Conservation (phyloP, 2,329 filamentous ascomycete species). For the Epichloe amarillans region DNA sequence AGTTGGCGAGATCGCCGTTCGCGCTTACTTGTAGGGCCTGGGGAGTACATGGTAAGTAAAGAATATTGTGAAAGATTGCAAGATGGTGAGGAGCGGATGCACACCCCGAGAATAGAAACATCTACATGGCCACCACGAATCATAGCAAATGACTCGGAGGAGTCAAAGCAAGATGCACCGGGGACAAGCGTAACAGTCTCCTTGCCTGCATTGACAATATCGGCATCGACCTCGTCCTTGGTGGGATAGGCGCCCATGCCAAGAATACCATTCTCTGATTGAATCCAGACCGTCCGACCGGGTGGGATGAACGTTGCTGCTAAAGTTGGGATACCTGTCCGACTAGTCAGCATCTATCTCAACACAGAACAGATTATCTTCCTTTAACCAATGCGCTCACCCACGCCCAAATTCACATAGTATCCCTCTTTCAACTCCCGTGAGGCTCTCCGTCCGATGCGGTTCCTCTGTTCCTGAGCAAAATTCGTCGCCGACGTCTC, state of each 20-base stretch:
- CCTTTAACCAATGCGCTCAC: slow-evolving; percentile 17
- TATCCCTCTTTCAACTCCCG: slow-evolving; percentile 70
- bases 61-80: slow-evolving; percentile 1
- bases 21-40: slow-evolving; percentile 65
- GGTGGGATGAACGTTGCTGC: slow-evolving; percentile 62
- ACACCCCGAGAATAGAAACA: slow-evolving; percentile 63
- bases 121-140: slow-evolving; percentile 76
- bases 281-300: slow-evolving; percentile 63
- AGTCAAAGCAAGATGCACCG: slow-evolving; percentile 67
- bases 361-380: background rate
- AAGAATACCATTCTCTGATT: slow-evolving; percentile 76
- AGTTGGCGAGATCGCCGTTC: slow-evolving; percentile 70
- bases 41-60: background rate
- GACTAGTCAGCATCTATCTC: background rate
- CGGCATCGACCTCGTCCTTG: slow-evolving; percentile 57
- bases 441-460: slow-evolving; percentile 64
- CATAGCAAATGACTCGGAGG: slow-evolving; percentile 74
- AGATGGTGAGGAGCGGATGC: slow-evolving; percentile 8
- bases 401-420: slow-evolving; percentile 68
- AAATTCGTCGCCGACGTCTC: slow-evolving; percentile 22
- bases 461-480: slow-evolving; percentile 44
- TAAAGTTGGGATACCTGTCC: slow-evolving; percentile 63
- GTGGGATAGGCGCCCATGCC: slow-evolving; percentile 74
- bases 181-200: slow-evolving; percentile 72
- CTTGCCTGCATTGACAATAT: slow-evolving; percentile 78